Evolutionary conservation across 2,329 filamentous ascomycete genomes (phyloP).

Genomic region (Ciborinia camelliae): DNA sequence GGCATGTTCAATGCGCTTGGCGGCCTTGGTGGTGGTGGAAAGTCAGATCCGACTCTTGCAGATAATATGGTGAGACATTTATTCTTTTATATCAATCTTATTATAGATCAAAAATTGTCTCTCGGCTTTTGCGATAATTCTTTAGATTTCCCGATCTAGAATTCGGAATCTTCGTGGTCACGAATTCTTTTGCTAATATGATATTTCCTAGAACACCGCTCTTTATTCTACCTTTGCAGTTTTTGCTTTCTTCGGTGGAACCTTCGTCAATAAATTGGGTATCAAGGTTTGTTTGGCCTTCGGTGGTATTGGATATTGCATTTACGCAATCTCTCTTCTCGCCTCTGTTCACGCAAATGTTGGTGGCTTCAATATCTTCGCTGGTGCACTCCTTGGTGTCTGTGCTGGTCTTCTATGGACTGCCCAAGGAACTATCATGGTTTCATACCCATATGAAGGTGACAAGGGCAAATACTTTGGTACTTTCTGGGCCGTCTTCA

Average conservation of each 20-base stretch:
- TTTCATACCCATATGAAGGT: slow-evolving; percentile 78
- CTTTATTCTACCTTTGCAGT: slow-evolving; percentile 52
- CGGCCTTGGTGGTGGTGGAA: slow-evolving; percentile 63
- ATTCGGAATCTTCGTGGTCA: background rate
- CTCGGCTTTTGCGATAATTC: background rate
- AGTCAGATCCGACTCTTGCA: slow-evolving; percentile 49
- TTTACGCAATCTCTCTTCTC: slow-evolving; percentile 70
- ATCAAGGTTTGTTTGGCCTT: slow-evolving; percentile 65
- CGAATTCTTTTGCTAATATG: slow-evolving; percentile 13
- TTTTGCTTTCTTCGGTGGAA: slow-evolving; percentile 69
- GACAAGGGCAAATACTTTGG: slow-evolving; percentile 87
- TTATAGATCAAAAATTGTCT: background rate
- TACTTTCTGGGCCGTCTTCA: slow-evolving; percentile 95
- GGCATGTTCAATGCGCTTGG: slow-evolving; percentile 69
- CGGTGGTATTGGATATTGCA: slow-evolving; percentile 72
- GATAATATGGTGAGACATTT: slow-evolving; percentile 43
- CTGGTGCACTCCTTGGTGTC: slow-evolving; percentile 71
- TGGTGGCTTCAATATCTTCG: slow-evolving; percentile 71
- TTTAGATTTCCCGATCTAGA: background rate
- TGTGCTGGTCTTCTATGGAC: slow-evolving; percentile 81
- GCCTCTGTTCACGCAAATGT: slow-evolving; percentile 65
- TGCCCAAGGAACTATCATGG: slow-evolving; percentile 82
- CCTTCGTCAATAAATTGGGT: slow-evolving; percentile 73
- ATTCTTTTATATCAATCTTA: background rate
- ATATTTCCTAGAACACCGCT: slow-evolving; percentile 39